Evolutionary conservation across 2,329 filamentous ascomycete genomes (phyloP).

Genomic region (Aphanocladium album): DNA sequence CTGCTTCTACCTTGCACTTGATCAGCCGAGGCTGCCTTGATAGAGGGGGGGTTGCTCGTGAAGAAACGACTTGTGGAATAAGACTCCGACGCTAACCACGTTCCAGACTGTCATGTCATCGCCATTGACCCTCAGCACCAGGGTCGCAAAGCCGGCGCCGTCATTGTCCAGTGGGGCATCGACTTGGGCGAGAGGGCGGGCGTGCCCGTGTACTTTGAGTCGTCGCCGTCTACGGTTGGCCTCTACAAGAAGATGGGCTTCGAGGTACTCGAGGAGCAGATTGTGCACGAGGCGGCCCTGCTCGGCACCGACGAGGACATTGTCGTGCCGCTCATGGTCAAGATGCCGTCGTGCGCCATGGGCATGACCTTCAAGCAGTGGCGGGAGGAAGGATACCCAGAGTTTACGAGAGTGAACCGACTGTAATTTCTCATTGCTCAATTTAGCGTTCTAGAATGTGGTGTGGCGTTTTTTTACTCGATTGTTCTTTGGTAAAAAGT

Average conservation of each 20-base stretch:
- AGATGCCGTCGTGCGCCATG: conserved; percentile 31
- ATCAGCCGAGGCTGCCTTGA: not conserved
- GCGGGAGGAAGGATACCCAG: conserved; percentile 21
- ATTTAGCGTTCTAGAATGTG: not conserved
- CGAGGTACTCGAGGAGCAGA: conserved; percentile 31
- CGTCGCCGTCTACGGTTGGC: conserved; percentile 34
- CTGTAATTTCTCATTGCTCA: not conserved
- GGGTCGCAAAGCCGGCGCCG: conserved; percentile 36
- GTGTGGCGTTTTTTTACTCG: conserved; percentile 1
- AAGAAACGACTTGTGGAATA: not conserved
- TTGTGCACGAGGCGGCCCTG: conserved; percentile 33
- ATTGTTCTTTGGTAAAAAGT: not conserved
- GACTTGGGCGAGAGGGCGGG: conserved; percentile 29
- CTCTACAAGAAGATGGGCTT: conserved; percentile 45
- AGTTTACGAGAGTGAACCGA: not conserved
- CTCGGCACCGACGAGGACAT: conserved; percentile 31
- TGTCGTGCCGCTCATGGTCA: conserved; percentile 37
- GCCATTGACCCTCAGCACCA: conserved; percentile 40
- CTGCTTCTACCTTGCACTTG: conserved; percentile 3
- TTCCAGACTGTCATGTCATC: conserved; percentile 36
- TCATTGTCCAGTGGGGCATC: conserved; percentile 38
- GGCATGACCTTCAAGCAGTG: conserved; percentile 32
- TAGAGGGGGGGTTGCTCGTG: not conserved
- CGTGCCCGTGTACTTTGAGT: conserved; percentile 44
- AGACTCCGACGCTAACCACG: conserved; percentile 1